Evolutionary conservation across 441 rosid species (phyloP), one percentile per base, ranked within the genome.

Genomic region (Cnidoscolus chayamansa): DNA sequence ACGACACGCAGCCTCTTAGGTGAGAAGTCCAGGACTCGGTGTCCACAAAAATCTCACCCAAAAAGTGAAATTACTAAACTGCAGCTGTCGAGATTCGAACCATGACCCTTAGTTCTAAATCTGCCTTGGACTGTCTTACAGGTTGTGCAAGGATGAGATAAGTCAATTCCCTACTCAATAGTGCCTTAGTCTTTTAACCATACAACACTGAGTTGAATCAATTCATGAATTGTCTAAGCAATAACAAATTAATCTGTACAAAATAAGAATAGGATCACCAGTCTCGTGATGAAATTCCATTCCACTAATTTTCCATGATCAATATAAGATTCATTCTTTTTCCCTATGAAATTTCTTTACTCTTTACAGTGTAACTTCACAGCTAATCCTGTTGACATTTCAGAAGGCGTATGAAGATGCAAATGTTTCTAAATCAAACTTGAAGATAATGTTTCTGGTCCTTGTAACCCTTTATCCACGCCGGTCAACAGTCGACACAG

Each of bases 161-260:
- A n/a, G n/a, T n/a, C n/a, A n/a, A n/a, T n/a, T n/a, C n/a, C n/a
- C n/a, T n/a, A 37, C 43, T 37, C 6, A 4, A 37, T 37, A 37
- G 2, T 37, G 43, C 43, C 2, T 37, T 37, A 37, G 43, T 37
- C 43, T 37, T 37, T 37, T 37, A 37, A 7, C 43, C 43, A 37
- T 37, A 37, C 43, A 37, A 37, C 43, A 51, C 32, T 58, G 60
- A 35, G 50, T 53, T 55, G 54, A 63, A 77, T 73, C 65, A 79
- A 72, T 72, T 80, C 75, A 76, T 31, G 70, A 68, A 63, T 62
- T 20, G 63, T 73, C 74, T 75, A 66, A 64, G 19, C 57, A 74
- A 45, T 43, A 77, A 77, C 75, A 83, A 80, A 79, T 62, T 76
- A 63, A 73, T 75, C 80, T 81, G 83, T 80, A 85, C 86, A 85